These are phyloP conservation scores for Debaryomyces prosopidis DNA, from an alignment of 805 yeast genomes.

Conservation along the genomic window DNA sequence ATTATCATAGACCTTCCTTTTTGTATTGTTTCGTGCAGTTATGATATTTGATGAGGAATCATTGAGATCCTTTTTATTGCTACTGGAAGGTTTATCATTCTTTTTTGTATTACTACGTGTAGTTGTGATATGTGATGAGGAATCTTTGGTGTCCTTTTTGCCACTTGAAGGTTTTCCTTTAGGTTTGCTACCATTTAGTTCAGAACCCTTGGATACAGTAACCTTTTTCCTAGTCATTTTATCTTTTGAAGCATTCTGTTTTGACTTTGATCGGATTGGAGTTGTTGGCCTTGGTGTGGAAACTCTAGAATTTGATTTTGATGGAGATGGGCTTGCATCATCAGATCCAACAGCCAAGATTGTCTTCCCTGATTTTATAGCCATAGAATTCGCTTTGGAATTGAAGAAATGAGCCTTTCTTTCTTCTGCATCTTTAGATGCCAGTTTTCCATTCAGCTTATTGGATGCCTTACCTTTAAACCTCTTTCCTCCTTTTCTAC, in stretches of 20 bases:
- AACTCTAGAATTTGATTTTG: conserved; percentile 2
- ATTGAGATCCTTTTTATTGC: neutral
- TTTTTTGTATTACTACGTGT: neutral
- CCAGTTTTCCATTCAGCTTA: conserved; percentile 12
- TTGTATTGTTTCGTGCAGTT: neutral
- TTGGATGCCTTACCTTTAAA: conserved; percentile 5
- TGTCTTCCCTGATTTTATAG: conserved; percentile 39
- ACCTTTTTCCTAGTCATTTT: neutral
- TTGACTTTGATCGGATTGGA: neutral
- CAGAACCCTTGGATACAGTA: neutral
- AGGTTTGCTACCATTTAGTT: neutral
- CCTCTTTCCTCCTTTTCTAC: conserved; percentile 21
- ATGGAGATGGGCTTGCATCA: conserved; percentile 9
- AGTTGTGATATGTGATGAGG: neutral
- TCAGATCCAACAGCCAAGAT: conserved; percentile 39
- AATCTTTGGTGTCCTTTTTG: neutral
- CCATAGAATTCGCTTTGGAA: conserved; percentile 29
- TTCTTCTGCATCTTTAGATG: conserved; percentile 28
- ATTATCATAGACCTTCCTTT: neutral
- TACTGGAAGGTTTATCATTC: neutral
- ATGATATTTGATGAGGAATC: neutral
- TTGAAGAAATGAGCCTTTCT: conserved; percentile 39
- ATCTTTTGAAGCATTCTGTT: neutral
- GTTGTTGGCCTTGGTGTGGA: neutral
- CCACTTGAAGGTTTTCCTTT: neutral